Evolutionary conservation across 768 basidiomycete species (phyloP).

Genomic region (Boletus barrowsii): DNA sequence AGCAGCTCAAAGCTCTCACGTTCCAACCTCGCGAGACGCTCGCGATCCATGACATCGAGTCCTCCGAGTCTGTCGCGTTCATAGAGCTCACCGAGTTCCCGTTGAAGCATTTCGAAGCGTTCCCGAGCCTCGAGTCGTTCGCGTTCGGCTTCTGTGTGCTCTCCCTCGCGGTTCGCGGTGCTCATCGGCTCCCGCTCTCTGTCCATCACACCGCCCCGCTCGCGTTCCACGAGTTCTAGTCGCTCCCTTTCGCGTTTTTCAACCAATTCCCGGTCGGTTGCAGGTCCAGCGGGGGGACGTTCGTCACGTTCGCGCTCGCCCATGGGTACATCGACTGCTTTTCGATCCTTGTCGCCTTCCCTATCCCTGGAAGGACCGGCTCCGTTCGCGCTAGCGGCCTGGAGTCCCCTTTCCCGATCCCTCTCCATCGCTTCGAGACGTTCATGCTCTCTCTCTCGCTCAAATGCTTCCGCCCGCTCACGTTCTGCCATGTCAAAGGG

Average conservation of each 20-base stretch:
- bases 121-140: constrained; percentile 26
- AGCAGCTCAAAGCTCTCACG: constrained; percentile 29
- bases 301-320: constrained; percentile 24
- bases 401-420: constrained; percentile 29
- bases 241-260: constrained; percentile 31
- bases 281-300: constrained; percentile 15
- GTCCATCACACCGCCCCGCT: constrained; percentile 11
- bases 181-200: constrained; percentile 19
- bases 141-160: constrained; percentile 22
- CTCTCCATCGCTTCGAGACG: constrained; percentile 26
- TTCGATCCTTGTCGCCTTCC: constrained; percentile 25
- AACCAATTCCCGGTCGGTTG: constrained; percentile 18
- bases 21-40: constrained; percentile 27
- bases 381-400: constrained; percentile 6
- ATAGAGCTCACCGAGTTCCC: constrained; percentile 31
- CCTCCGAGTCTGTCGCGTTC: constrained; percentile 31
- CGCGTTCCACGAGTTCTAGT: constrained; percentile 24
- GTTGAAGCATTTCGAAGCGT: constrained; percentile 31
- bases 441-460: constrained; percentile 35
- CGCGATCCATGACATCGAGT: constrained; percentile 29
- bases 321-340: constrained; percentile 10
- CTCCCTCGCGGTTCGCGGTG: constrained; percentile 16
- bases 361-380: constrained; percentile 18
- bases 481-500: constrained; percentile 23
- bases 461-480: constrained; percentile 28